phyloP scores from a whole-genome alignment of 2,329 filamentous ascomycete genomes.

The Pseudogymnoascus sp. region DNA sequence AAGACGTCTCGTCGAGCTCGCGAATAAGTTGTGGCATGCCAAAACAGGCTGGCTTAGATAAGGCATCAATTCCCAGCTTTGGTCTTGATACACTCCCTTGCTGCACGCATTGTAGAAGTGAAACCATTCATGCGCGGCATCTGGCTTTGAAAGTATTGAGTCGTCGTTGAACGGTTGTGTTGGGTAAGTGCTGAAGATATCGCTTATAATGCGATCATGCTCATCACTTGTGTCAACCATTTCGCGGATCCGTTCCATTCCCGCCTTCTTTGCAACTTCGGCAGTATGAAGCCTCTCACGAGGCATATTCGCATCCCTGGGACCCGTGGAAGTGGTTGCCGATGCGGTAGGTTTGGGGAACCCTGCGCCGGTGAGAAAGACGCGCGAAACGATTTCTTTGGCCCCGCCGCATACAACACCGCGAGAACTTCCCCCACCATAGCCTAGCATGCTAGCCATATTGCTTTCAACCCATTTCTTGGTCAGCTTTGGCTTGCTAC shows the following conservation, averaged over 20 bases:
- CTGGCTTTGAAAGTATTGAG: constrained; percentile 79
- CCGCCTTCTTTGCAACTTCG: constrained; percentile 63
- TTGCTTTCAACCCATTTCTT: constrained; percentile 70
- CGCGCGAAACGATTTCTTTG: constrained; percentile 67
- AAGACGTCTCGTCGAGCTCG: constrained; percentile 47
- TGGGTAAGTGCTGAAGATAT: constrained; percentile 82
- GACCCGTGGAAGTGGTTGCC: constrained; percentile 13
- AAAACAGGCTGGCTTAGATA: constrained; percentile 83
- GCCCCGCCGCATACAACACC: constrained; percentile 63
- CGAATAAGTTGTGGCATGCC: constrained; percentile 87
- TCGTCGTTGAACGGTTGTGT: constrained; percentile 89
- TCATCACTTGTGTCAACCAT: constrained; percentile 76
- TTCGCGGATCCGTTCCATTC: constrained; percentile 62
- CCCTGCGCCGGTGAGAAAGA: constrained; percentile 72
- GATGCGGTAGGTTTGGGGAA: constrained; percentile 39
- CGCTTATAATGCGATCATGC: constrained; percentile 66
- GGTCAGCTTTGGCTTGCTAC: constrained; percentile 43
- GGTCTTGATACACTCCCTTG: constrained; percentile 67
- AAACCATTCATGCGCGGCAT: constrained; percentile 78
- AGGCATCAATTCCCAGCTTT: constrained; percentile 85
- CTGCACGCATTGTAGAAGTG: constrained; percentile 84
- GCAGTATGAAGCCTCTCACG: constrained; percentile 58
- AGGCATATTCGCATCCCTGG: constrained; percentile 30
- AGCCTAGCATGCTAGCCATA: constrained; percentile 57
- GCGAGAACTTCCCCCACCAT: constrained; percentile 63